phyloP scores from a whole-genome alignment of 1,139 yeast genomes.

The Blastobotrys apis region DNA sequence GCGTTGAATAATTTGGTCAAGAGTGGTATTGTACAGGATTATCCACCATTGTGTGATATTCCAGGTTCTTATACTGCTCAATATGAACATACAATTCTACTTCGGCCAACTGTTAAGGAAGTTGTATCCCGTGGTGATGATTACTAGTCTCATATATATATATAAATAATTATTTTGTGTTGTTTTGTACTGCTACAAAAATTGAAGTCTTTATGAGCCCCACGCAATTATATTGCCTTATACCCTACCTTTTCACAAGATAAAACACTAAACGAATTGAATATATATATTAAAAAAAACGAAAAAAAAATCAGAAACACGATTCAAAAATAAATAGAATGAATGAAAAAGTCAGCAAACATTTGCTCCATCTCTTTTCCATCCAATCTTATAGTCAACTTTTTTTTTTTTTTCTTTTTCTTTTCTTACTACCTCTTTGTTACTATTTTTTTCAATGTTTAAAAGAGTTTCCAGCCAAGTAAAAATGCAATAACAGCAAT shows the following conservation, averaged over 20 bases:
- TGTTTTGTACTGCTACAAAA: neutral
- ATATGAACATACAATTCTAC: slow-evolving; percentile 85
- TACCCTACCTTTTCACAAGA: neutral
- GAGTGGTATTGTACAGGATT: slow-evolving; percentile 83
- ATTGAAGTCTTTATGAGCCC: too few relatives aligned
- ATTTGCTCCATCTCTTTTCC: too few relatives aligned
- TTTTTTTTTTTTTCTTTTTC: neutral
- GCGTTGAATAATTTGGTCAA: slow-evolving; percentile 86
- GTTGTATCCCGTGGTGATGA: slow-evolving; percentile 95
- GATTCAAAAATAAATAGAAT: too few relatives aligned
- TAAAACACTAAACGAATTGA: neutral
- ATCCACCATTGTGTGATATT: slow-evolving; percentile 90
- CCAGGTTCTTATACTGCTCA: slow-evolving; percentile 93
- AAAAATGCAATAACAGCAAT: slow-evolving; percentile 55
- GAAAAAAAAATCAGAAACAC: neutral
- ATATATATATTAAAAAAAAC: neutral
- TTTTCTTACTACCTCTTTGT: neutral
- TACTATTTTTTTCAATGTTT: neutral
- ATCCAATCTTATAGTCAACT: too few relatives aligned
- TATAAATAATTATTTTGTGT: neutral
- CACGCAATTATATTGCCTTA: neutral
- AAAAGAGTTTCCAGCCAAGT: slow-evolving; percentile 57
- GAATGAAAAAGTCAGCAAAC: too few relatives aligned
- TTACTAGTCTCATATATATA: slow-evolving; percentile 11
- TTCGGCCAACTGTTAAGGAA: slow-evolving; percentile 90